Evolutionary conservation across 768 basidiomycete species (phyloP).

Genomic region (Chalciporus piperatus): DNA sequence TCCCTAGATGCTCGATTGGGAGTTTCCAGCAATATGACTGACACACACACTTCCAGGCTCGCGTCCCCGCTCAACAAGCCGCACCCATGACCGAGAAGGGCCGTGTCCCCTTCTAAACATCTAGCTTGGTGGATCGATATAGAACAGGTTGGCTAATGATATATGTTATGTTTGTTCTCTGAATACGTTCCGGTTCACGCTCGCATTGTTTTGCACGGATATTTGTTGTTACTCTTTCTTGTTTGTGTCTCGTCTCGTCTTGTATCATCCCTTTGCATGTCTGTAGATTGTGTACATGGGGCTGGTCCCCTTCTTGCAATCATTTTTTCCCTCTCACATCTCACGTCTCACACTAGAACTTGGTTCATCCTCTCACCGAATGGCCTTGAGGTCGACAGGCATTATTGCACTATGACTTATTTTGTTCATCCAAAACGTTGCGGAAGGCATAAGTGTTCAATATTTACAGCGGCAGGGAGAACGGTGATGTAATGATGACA

Average conservation of each 20-base stretch:
- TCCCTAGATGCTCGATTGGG: slow-evolving; percentile 2
- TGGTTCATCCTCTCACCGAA: too few species aligned
- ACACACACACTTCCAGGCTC: slow-evolving; percentile 12
- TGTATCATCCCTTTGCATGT: slow-evolving; percentile 1
- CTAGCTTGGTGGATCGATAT: neutral
- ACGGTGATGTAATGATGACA: too few species aligned
- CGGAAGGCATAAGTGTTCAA: too few species aligned
- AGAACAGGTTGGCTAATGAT: neutral
- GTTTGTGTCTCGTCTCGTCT: neutral
- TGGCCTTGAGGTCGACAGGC: too few species aligned
- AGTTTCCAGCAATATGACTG: slow-evolving; percentile 5
- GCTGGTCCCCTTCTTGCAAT: slow-evolving; percentile 2
- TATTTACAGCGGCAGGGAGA: too few species aligned
- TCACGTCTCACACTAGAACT: neutral
- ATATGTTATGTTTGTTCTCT: neutral
- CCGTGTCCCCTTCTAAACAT: slow-evolving; percentile 22
- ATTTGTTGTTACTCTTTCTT: neutral
- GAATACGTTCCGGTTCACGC: neutral
- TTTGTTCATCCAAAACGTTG: too few species aligned
- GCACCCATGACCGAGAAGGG: slow-evolving; percentile 31
- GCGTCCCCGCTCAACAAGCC: slow-evolving; percentile 12
- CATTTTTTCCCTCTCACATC: neutral
- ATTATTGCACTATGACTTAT: too few species aligned
- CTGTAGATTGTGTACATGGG: slow-evolving; percentile 1
- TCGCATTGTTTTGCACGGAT: slow-evolving; percentile 5